These are phyloP conservation scores for Fraxinus latifolia DNA, from an alignment of 305 asterid species.

Conservation along the genomic window DNA sequence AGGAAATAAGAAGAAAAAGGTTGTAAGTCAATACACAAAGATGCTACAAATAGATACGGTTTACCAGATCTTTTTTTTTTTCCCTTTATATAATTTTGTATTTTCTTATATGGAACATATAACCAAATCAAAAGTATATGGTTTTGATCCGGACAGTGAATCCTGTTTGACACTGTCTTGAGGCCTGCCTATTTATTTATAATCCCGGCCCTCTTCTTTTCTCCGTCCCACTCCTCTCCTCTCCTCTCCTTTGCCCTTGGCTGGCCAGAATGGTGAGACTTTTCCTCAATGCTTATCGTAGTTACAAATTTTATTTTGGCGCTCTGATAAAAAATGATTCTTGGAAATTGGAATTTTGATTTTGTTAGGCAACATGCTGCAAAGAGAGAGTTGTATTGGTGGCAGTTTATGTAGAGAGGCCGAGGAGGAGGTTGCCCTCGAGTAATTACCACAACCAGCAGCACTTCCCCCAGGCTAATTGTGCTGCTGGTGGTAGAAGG, in stretches of 20 bases:
- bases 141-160: constrained; percentile 14
- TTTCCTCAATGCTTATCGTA: background rate
- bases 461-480: constrained; percentile 19
- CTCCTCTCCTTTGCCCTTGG: background rate
- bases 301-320: background rate
- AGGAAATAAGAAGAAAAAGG: background rate
- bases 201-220: background rate
- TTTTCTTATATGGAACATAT: constrained; percentile 10
- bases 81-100: background rate
- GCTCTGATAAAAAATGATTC: background rate
- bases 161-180: background rate
- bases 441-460: constrained; percentile 20
- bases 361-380: constrained; percentile 16
- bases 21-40: background rate
- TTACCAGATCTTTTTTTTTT: too few species aligned
- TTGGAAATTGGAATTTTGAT: background rate
- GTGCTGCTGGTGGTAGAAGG: constrained; percentile 27
- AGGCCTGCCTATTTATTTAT: constrained; percentile 19
- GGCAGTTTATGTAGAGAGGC: constrained; percentile 30
- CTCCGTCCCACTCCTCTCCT: background rate
- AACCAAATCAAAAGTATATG: background rate
- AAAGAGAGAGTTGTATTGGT: constrained; percentile 28
- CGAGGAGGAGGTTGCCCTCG: constrained; percentile 15
- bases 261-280: constrained; percentile 19
- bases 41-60: background rate